Percentiles rank a stretch among this genome's conserved stretches.
These are phyloP conservation scores for Stachybotrys echinatus DNA, from an alignment of 2,329 filamentous ascomycete species.

Conservation along the genomic window DNA sequence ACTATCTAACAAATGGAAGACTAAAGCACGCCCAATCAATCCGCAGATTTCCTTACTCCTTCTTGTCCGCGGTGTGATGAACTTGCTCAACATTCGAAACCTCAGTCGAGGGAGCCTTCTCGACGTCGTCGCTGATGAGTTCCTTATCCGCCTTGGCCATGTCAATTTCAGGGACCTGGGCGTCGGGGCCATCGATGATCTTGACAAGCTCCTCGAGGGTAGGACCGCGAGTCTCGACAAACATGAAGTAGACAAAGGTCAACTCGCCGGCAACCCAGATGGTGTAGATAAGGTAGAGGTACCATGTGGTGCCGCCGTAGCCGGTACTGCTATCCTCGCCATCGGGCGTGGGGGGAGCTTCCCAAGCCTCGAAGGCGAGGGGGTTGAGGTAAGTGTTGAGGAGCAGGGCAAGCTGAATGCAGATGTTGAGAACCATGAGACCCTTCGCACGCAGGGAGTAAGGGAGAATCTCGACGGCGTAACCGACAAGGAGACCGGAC, in stretches of 20 bases:
- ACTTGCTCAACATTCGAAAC: too few relatives aligned
- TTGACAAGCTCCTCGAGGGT: conserved; percentile 63
- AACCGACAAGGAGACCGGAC: conserved; percentile 17
- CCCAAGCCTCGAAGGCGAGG: not conserved
- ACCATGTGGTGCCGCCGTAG: not conserved
- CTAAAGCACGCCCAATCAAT: too few relatives aligned
- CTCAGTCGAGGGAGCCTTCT: conserved; percentile 1
- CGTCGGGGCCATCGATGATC: conserved; percentile 59
- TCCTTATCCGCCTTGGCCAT: conserved; percentile 41
- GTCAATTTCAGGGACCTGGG: conserved; percentile 40
- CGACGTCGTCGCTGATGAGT: conserved; percentile 2
- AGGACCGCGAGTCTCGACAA: conserved; percentile 57
- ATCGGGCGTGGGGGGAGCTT: not conserved
- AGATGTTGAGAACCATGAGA: conserved; percentile 10
- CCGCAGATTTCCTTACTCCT: too few relatives aligned
- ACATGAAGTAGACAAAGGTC: conserved; percentile 42
- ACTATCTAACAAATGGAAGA: too few relatives aligned
- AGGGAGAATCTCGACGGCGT: conserved; percentile 19
- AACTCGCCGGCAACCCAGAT: conserved; percentile 2
- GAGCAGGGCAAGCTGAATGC: not conserved
- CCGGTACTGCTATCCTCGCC: not conserved
- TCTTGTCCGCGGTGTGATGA: too few relatives aligned
- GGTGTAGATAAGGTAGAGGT: conserved; percentile 2
- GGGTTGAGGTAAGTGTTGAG: conserved; percentile 2
- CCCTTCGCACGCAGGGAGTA: conserved; percentile 19